These are phyloP conservation scores for Potentilla sterilis DNA, from an alignment of 306 rosid species.

Conservation along the genomic window DNA sequence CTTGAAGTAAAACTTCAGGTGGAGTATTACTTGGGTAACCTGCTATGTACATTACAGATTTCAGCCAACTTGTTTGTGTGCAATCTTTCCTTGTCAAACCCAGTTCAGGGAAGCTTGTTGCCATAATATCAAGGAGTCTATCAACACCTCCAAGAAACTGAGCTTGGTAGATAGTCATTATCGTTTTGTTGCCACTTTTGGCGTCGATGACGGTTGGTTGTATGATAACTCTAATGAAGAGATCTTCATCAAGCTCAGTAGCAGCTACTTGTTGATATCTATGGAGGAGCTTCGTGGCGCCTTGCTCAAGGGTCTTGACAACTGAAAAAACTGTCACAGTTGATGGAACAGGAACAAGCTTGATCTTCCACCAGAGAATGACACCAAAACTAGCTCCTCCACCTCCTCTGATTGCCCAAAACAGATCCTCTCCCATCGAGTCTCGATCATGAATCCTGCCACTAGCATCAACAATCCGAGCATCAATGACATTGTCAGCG, in stretches of 20 bases:
- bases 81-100: conserved; percentile 58
- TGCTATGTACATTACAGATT: conserved; percentile 62
- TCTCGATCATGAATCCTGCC: conserved; percentile 55
- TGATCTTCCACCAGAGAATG: conserved; percentile 80
- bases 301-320: conserved; percentile 49
- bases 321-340: conserved; percentile 69
- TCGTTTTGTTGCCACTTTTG: conserved; percentile 38
- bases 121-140: conserved; percentile 50
- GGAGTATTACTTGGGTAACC: conserved; percentile 63
- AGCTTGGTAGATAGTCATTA: conserved; percentile 61
- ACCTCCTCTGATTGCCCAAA: conserved; percentile 85
- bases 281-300: conserved; percentile 48
- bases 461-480: conserved; percentile 48
- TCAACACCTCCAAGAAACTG: conserved; percentile 54
- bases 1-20: conserved; percentile 57
- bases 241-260: conserved; percentile 49
- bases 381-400: conserved; percentile 84
- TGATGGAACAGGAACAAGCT: conserved; percentile 67
- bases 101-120: conserved; percentile 57
- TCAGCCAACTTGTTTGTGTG: conserved; percentile 66
- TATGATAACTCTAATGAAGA: conserved; percentile 63
- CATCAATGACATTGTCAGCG: conserved; percentile 66
- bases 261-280: conserved; percentile 73
- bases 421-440: conserved; percentile 76
- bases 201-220: conserved; percentile 30